Evolutionary conservation across 441 rosid genomes (phyloP), one percentile per base, ranked within the genome.

Genomic region (Eutrema salsugineum): DNA sequence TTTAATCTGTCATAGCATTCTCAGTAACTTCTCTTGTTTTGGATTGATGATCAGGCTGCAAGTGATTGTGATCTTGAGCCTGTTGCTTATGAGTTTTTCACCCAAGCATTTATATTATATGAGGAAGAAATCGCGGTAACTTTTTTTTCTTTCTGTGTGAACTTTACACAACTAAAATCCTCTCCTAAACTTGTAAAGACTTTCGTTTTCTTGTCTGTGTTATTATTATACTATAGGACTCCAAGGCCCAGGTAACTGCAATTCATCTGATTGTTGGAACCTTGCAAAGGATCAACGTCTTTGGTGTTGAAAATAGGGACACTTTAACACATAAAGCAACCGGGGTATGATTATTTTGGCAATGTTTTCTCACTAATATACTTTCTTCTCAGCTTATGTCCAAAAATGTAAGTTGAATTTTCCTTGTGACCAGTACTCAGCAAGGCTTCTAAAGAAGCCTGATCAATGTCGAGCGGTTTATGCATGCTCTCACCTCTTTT

Each of bases 391-490:
- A 27, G 53, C 38, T 44, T 66, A 3, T 57, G 33, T 35, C 43
- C 27, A 66, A 60, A 42, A 22, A 12, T 5, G 11, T 68, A 59
- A 72, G 11, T 60, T 81, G 9, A 2, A 1, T 44, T 38, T 60
- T 57, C 48, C 28, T 43, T 40, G 71, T 77, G 81, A 64, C 64
- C 85, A 89, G 92, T 86, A 89, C 72, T 87, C 95, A 24, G 92
- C 95, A 59, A 83, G 87, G 81, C 89, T 89, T 47, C 72, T 89
- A 59, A 87, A 86, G 88, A 89, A 89, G 85, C 89, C 89, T 66
- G 95, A 89, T 77, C 95, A 89, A 63, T 87, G 95, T 81, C 85
- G 88, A 81, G 92, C 92, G 0, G 95, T 89, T 63, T 89, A 84
- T 60, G 87, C 88, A 32, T 89, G 92, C 72, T 86, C 95, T 49